Evolutionary conservation across 352 stramenopile species (phyloP).

Genomic region (Saprolegnia diclina): DNA sequence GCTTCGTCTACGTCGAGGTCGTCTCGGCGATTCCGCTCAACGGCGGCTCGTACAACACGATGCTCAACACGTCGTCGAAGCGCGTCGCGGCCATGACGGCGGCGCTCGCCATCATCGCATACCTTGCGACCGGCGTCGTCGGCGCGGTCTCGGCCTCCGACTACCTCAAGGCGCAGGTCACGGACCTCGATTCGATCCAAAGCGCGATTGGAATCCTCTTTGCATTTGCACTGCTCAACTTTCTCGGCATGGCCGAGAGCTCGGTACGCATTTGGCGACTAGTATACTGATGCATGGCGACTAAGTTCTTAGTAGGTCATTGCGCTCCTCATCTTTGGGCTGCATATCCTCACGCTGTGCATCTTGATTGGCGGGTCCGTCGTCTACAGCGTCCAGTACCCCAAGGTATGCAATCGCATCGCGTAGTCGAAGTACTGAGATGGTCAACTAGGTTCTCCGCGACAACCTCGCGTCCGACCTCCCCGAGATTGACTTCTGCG

Average conservation of each 20-base stretch:
- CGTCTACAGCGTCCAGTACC: conserved; percentile 52
- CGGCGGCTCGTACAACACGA: conserved; percentile 87
- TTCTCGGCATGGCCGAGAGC: conserved; percentile 84
- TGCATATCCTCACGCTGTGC: conserved; percentile 74
- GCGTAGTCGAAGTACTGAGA: background rate
- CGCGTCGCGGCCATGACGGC: conserved; percentile 80
- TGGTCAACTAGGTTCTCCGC: conserved; percentile 35
- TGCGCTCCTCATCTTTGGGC: conserved; percentile 77
- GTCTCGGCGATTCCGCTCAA: conserved; percentile 88
- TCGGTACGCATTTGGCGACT: conserved; percentile 30
- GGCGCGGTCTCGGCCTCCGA: conserved; percentile 53
- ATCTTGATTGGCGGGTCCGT: conserved; percentile 56
- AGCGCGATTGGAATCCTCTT: conserved; percentile 62
- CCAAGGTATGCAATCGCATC: conserved; percentile 27
- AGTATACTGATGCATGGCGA: no score
- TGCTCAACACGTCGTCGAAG: conserved; percentile 91
- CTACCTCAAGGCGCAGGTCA: conserved; percentile 54
- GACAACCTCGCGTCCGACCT: conserved; percentile 67
- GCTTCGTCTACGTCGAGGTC: conserved; percentile 88
- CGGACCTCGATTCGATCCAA: conserved; percentile 37
- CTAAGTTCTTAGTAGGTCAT: conserved; percentile 33
- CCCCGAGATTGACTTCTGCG: conserved; percentile 47
- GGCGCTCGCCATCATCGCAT: conserved; percentile 86
- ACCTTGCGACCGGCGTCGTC: conserved; percentile 83
- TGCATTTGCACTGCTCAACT: conserved; percentile 73